A percentile compares a stretch with the other conserved stretches of the same genome.
phyloP scores from a whole-genome alignment of 108 stramenopile species.

The Nitzschia palea region DNA sequence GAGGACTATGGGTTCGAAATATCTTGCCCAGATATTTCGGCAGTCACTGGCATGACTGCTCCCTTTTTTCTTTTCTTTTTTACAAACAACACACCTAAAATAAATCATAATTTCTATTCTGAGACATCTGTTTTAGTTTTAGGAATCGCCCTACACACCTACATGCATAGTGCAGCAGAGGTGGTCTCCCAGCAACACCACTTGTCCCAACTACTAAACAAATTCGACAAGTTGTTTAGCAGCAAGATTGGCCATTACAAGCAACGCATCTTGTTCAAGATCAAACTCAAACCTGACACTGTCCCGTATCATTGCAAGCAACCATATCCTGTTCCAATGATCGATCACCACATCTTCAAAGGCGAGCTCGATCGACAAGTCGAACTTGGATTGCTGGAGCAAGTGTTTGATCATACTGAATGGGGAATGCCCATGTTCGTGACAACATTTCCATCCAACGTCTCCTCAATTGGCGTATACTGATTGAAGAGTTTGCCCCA shows the following conservation, averaged over 20 bases:
- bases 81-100: no score
- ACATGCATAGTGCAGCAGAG: no score
- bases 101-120: no score
- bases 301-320: constrained; percentile 21
- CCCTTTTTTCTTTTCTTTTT: no score
- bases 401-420: background rate
- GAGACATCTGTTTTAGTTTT: no score
- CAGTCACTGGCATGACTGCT: no score
- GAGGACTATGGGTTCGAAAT: no score
- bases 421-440: constrained; percentile 25
- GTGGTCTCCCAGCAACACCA: constrained; percentile 32
- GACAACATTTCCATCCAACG: background rate
- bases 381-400: constrained; percentile 21
- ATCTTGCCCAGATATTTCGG: no score
- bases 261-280: constrained; percentile 11
- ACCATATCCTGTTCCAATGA: constrained; percentile 20
- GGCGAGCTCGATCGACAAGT: constrained; percentile 23
- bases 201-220: constrained; percentile 14
- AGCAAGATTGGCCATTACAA: no score
- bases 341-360: constrained; percentile 21
- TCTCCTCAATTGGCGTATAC: constrained; percentile 22
- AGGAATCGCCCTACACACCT: no score
- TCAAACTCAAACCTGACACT: constrained; percentile 31
- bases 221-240: constrained; percentile 22
- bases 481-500: constrained; percentile 38